These are phyloP conservation scores for Cryptococcus neoformans DNA, from an alignment of 1,284 basidiomycete species.

Conservation along the genomic window DNA sequence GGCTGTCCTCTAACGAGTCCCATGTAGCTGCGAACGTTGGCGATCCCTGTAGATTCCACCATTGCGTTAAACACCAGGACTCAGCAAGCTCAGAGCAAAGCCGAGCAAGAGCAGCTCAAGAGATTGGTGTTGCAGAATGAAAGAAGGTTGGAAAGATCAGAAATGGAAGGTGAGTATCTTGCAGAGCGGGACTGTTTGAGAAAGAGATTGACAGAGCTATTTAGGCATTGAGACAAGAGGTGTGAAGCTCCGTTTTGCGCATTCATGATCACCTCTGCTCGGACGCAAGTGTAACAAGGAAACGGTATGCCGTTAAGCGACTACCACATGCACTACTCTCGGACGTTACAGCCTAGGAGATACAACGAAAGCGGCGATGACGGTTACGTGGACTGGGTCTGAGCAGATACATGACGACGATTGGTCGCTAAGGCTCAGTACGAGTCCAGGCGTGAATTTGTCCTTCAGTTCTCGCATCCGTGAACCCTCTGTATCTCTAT, in stretches of 20 bases:
- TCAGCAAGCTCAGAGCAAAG: conserved; percentile 85
- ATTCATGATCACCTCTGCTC: conserved; percentile 4
- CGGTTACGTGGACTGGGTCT: too few species aligned
- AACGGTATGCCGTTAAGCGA: too few species aligned
- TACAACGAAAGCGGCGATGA: too few species aligned
- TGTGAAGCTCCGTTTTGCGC: conserved; percentile 11
- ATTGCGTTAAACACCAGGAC: conserved; percentile 84
- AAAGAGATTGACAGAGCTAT: not conserved
- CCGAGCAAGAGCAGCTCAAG: conserved; percentile 94
- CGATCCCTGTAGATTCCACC: conserved; percentile 79
- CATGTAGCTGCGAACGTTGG: conserved; percentile 70
- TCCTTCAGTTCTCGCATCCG: too few species aligned
- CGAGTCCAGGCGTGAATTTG: too few species aligned
- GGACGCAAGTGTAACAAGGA: not conserved
- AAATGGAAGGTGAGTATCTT: conserved; percentile 37
- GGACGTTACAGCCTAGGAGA: too few species aligned
- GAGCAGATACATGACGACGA: too few species aligned
- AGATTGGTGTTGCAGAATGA: conserved; percentile 63
- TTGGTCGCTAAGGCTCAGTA: too few species aligned
- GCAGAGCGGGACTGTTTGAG: too few species aligned
- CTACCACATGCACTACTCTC: too few species aligned
- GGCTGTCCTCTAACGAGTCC: not conserved
- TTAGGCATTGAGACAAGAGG: conserved; percentile 16
- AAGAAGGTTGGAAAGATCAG: conserved; percentile 44
- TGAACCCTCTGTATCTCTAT: too few species aligned